Evolutionary conservation across 2,329 filamentous ascomycete genomes (phyloP).

Genomic region (Mycosphaerelloides madeirae): DNA sequence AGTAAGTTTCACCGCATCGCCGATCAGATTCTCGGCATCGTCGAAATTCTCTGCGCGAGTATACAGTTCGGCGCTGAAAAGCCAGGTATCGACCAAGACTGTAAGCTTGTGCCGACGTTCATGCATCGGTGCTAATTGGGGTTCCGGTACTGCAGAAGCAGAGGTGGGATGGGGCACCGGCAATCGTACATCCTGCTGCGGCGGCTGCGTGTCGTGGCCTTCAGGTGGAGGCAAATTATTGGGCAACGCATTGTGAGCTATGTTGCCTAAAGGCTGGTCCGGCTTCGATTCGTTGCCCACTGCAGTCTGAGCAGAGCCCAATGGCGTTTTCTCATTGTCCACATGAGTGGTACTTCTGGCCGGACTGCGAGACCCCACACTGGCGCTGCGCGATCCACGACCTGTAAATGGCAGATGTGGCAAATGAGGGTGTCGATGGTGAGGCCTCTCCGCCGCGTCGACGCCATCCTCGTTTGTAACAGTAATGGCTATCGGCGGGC

Average conservation of each 20-base stretch:
- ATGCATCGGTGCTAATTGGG: constrained; percentile 48
- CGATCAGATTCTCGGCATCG: constrained; percentile 72
- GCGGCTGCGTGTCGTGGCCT: constrained; percentile 38
- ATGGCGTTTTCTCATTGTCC: constrained; percentile 13
- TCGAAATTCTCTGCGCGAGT: constrained; percentile 73
- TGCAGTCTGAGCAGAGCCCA: constrained; percentile 6
- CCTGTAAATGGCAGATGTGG: constrained; percentile 33
- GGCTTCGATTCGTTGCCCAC: constrained; percentile 7
- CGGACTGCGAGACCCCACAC: constrained; percentile 8
- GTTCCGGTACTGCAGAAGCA: constrained; percentile 36
- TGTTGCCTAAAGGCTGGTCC: constrained; percentile 34
- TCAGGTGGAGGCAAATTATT: constrained; percentile 34
- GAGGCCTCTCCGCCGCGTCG: constrained; percentile 30
- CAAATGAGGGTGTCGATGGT: constrained; percentile 32
- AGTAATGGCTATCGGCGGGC: constrained; percentile 64
- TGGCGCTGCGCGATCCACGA: constrained; percentile 7
- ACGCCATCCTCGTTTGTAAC: constrained; percentile 60
- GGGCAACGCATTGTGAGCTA: constrained; percentile 38
- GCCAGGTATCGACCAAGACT: constrained; percentile 74
- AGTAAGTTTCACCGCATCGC: constrained; percentile 75
- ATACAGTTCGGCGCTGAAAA: constrained; percentile 85
- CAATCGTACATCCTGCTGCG: constrained; percentile 41
- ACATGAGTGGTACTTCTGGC: constrained; percentile 9
- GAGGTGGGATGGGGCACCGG: constrained; percentile 37
- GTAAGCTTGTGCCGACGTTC: constrained; percentile 53